phyloP scores from a whole-genome alignment of 257 asterid species.

The Solanum clarkiae region DNA sequence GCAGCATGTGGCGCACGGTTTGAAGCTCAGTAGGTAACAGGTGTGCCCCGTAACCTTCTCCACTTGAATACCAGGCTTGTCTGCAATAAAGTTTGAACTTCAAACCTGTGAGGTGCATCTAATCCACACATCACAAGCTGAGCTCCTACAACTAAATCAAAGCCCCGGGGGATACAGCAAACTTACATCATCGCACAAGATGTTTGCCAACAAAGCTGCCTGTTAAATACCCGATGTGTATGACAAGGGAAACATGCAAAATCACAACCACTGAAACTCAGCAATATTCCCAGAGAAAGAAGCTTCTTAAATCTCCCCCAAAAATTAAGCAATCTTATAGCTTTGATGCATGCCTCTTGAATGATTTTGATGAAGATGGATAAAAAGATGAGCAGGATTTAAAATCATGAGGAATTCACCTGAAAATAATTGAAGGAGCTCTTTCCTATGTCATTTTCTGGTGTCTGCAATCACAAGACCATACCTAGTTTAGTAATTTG shows the following conservation, averaged over 20 bases:
- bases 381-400: neutral
- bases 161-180: neutral
- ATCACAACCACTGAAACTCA: neutral
- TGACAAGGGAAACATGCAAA: neutral
- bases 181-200: neutral
- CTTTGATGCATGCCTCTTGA: neutral
- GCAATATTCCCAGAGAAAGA: neutral
- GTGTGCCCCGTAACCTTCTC: neutral
- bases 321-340: neutral
- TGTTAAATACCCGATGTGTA: neutral
- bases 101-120: neutral
- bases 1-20: neutral
- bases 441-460: conserved; percentile 91
- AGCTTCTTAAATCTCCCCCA: neutral
- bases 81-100: neutral
- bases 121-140: neutral
- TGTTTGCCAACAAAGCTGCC: neutral
- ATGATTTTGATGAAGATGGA: neutral
- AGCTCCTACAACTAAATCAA: neutral
- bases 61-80: neutral
- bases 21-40: neutral
- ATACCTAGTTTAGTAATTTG: neutral
- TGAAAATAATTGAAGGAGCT: conserved; percentile 82
- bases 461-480: conserved; percentile 41
- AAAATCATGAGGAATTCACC: conserved; percentile 19